Base-by-base conservation (phyloP, 768 basidiomycete species). In the Rickenella mellea region DNA sequence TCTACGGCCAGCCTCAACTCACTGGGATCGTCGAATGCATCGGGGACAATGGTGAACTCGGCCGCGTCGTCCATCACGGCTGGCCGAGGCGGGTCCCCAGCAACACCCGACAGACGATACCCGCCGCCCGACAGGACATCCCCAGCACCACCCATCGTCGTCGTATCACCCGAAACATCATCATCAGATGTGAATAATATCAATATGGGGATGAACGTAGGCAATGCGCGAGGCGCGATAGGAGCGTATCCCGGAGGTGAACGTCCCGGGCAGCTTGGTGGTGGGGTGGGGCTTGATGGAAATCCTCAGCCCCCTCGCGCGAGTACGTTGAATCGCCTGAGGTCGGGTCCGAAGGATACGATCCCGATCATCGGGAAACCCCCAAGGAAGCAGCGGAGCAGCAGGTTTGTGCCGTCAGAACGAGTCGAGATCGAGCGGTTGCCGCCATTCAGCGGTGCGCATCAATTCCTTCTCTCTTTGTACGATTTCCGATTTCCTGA, bases 311-410 rank as follows among this genome's bases (percentile, higher is more conserved):
- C 80, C 17, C 83, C 85, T 24, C 75, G 86, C 41, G 69, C 76
- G 29, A 76, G 71, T 31, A 69, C 84, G 9, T 66, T 87, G 49
- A 80, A 75, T 54, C 80, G 88, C 51, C 76, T 90, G 41, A 76
- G 87, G 45, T 74, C 80, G 31, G 79, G 78, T 14, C 90, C 92
- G 42, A 96, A 92, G 64, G 96, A 98, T 61, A 97, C 90, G 32
- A 97, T 98, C 45, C 91, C 94, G 32, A 87, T 94, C 54, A 82
- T 88, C 11, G 92, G 91, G 25, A 98, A 98, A 57, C 92, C 91
- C 17, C 91, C 96, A 20, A 80, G 94, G 54, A 99, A 98, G 62
- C 96, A 99, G 65, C 76, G 93, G 51, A 97, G 92, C 67, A 92
- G 88, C 58, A 78, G 96, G 47, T 98, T 99, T 55, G 84, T 98